Percentiles rank a stretch among this genome's conserved stretches.
Conservation (phyloP, 371 early-diverging fungal genomes). For the Mucor irregularis region DNA sequence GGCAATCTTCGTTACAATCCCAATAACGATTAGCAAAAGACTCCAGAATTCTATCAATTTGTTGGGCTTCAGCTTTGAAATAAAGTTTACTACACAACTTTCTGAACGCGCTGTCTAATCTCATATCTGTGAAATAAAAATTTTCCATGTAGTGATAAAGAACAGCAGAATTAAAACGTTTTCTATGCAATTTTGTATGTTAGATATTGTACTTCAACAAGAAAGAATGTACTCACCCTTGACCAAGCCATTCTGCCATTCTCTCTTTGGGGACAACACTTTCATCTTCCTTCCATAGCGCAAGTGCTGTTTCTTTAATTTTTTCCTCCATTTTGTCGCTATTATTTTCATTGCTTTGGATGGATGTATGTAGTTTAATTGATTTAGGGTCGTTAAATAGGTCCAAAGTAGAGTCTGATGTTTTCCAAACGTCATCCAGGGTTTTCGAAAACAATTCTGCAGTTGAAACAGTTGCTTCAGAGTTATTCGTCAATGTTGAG, state of each 20-base stretch:
- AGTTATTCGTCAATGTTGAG: neutral
- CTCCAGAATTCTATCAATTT: conserved; percentile 84
- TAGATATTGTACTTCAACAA: too few relatives aligned
- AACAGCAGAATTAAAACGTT: conserved; percentile 54
- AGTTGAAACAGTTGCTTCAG: neutral
- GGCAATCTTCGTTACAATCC: conserved; percentile 71
- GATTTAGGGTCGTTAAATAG: conserved; percentile 7
- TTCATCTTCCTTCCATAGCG: conserved; percentile 30
- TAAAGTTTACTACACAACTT: conserved; percentile 75
- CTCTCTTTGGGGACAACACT: conserved; percentile 21
- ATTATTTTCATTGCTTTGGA: neutral
- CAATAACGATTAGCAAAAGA: conserved; percentile 80
- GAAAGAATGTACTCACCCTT: conserved; percentile 21
- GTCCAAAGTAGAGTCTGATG: neutral
- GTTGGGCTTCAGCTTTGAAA: conserved; percentile 90
- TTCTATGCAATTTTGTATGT: too few relatives aligned
- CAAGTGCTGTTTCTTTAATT: conserved; percentile 14
- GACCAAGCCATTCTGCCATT: conserved; percentile 36
- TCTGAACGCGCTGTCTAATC: conserved; percentile 79
- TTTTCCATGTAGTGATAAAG: conserved; percentile 71
- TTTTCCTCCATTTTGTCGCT: conserved; percentile 6
- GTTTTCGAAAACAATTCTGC: conserved; percentile 18
- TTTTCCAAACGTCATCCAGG: conserved; percentile 28
- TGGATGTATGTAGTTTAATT: conserved; percentile 1
- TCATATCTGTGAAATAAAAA: conserved; percentile 70